Evolutionary conservation across 805 yeast genomes (phyloP), one percentile per base, ranked within the genome.

Genomic region (Debaryomyces hansenii): DNA sequence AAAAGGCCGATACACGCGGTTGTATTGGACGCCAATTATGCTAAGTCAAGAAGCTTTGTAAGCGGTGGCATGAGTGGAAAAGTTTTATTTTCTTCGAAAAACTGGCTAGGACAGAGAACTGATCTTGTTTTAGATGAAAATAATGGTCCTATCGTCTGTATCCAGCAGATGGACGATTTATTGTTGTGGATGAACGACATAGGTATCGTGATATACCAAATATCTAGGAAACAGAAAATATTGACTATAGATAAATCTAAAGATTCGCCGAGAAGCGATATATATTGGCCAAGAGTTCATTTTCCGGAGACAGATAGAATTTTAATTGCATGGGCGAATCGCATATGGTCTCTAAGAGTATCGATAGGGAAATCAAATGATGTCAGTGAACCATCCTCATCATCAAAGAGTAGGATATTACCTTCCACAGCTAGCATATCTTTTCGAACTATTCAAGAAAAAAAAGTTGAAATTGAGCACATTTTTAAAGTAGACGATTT

Each of bases 21-120:
- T 3, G 87, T 90, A 0, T 64, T 94, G 5, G 94, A 87, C 54
- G 81, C 82, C 9, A 79, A 84, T 46, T 94, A 89, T 62, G 63
- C 61, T 35, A 74, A 73, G 8, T 75, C 83, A 0, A 79, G 81
- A 46, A 75, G 85, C 8, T 92, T 90, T 55, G 74, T 90, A 0
- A 84, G 91, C 28, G 97, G 98, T 2, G 97, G 97, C 0, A 90
- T 85, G 69, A 84, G 90, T 6, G 97, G 97, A 0, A 82, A 87
- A 40, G 84, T 94, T 0, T 67, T 87, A 0, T 67, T 83, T 40
- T 85, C 95, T 1, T 84, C 85, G 33, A 76, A 84, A 52, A 87
- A 87, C 56, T 92, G 99, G 99, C 69, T 94, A 5, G 96, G 96
- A 1, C 83, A 84, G 49, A 75, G 96, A 47, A 73, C 75, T 2